phyloP scores from a whole-genome alignment of 2,329 filamentous ascomycete species.

The Trichoderma koningii region DNA sequence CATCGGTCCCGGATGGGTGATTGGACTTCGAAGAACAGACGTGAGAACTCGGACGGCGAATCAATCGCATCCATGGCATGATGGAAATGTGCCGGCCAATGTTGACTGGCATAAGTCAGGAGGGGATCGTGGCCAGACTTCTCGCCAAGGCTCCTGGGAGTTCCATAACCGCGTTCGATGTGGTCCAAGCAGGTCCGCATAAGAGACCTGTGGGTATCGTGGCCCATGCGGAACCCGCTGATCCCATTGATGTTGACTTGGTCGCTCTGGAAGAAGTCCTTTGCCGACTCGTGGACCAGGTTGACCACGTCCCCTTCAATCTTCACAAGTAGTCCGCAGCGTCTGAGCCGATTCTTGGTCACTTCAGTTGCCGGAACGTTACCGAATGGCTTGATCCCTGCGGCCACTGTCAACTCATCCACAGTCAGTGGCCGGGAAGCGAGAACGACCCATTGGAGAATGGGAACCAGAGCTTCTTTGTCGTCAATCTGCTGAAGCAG shows the following conservation, averaged over 20 bases:
- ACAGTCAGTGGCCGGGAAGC: conserved; percentile 10
- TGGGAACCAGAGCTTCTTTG: conserved; percentile 11
- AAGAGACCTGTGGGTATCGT: conserved; percentile 9
- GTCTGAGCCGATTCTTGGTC: conserved; percentile 5
- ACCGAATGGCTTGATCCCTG: conserved; percentile 12
- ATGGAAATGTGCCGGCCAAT: conserved; percentile 16
- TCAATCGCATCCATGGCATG: conserved; percentile 19
- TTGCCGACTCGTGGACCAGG: conserved; percentile 13
- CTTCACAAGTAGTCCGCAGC: conserved; percentile 9
- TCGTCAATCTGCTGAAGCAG: conserved; percentile 9
- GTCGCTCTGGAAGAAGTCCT: conserved; percentile 17
- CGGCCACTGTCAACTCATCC: conserved; percentile 10
- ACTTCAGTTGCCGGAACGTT: neutral
- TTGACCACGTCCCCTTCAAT: conserved; percentile 11
- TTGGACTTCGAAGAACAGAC: conserved; percentile 3
- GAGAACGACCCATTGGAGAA: conserved; percentile 21
- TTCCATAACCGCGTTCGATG: conserved; percentile 3
- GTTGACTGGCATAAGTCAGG: conserved; percentile 14
- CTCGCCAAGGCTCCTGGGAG: neutral
- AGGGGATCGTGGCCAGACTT: conserved; percentile 1
- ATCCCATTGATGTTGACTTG: conserved; percentile 16
- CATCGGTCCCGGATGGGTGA: conserved; percentile 9
- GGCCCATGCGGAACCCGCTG: conserved; percentile 5
- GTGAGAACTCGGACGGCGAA: conserved; percentile 1
- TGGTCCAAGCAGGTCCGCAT: conserved; percentile 8